A percentile compares a stretch with the other conserved stretches of the same genome.
Evolutionary conservation across 108 stramenopile genomes (phyloP).

Genomic region (Cyclotella sp.): DNA sequence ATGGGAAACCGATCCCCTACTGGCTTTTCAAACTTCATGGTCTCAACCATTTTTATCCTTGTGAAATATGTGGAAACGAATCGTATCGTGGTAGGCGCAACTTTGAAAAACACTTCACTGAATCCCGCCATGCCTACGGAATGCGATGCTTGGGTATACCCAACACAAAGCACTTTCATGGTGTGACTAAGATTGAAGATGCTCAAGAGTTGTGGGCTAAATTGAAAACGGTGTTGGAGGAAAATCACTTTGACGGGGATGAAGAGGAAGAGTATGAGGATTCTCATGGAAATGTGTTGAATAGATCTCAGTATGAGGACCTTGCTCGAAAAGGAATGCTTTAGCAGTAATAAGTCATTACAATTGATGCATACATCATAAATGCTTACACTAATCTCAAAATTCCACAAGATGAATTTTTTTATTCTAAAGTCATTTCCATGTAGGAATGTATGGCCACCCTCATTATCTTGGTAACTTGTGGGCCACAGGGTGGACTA

Average conservation of each 20-base stretch:
- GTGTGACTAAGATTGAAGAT: slow-evolving; percentile 97
- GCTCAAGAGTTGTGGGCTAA: slow-evolving; percentile 91
- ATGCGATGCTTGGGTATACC: slow-evolving; percentile 98
- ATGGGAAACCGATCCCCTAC: slow-evolving; percentile 99
- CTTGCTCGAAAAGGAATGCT: slow-evolving; percentile 95
- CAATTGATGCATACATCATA: background rate
- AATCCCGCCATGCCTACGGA: slow-evolving; percentile 95
- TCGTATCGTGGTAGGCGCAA: slow-evolving; percentile 93
- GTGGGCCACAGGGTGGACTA: too few species aligned
- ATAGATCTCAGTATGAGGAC: slow-evolving; percentile 93
- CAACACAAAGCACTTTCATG: slow-evolving; percentile 99
- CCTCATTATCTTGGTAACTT: too few species aligned
- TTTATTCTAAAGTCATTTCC: too few species aligned
- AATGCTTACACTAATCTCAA: too few species aligned
- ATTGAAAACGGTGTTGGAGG: slow-evolving; percentile 76
- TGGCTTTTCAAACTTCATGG: slow-evolving; percentile 99
- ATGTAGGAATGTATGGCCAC: too few species aligned
- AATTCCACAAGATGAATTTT: too few species aligned
- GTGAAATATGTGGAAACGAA: slow-evolving; percentile 99
- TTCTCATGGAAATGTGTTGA: slow-evolving; percentile 96
- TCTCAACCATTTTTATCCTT: slow-evolving; percentile 95
- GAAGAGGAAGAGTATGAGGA: slow-evolving; percentile 99
- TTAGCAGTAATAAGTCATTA: background rate
- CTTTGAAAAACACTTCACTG: slow-evolving; percentile 97
- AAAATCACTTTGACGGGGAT: slow-evolving; percentile 81